These are phyloP conservation scores for Eucalyptus caleyi DNA, from an alignment of 345 rosid genomes.

Conservation along the genomic window DNA sequence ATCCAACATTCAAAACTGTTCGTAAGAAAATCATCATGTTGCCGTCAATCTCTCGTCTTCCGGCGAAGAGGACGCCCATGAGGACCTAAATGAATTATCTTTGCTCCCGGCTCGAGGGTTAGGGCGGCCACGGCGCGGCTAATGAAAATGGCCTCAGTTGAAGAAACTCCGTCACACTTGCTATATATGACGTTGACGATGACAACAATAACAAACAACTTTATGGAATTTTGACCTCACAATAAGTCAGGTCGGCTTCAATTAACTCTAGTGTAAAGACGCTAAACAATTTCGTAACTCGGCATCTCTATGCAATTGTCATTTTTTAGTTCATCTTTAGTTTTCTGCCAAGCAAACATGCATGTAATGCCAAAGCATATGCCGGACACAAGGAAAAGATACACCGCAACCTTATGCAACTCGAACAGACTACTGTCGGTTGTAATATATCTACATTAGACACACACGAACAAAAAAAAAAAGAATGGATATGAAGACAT, in stretches of 20 bases:
- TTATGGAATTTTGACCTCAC: not conserved
- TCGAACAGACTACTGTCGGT: not conserved
- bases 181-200: not conserved
- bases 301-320: not conserved
- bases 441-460: not conserved
- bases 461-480: not conserved
- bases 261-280: not conserved
- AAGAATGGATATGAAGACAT: not conserved
- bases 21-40: not conserved
- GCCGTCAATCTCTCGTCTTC: not conserved
- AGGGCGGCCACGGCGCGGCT: not conserved
- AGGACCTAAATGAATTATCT: not conserved
- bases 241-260: not conserved
- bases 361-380: not conserved
- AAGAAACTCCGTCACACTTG: not conserved
- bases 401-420: not conserved
- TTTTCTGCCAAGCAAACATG: not conserved
- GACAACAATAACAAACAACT: not conserved
- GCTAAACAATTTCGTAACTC: not conserved
- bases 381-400: not conserved
- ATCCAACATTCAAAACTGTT: not conserved
- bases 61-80: not conserved
- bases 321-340: not conserved
- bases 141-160: not conserved
- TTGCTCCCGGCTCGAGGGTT: not conserved